Evolutionary conservation across 257 asterid genomes (phyloP).

Genomic region (Ophiorrhiza pumila): DNA sequence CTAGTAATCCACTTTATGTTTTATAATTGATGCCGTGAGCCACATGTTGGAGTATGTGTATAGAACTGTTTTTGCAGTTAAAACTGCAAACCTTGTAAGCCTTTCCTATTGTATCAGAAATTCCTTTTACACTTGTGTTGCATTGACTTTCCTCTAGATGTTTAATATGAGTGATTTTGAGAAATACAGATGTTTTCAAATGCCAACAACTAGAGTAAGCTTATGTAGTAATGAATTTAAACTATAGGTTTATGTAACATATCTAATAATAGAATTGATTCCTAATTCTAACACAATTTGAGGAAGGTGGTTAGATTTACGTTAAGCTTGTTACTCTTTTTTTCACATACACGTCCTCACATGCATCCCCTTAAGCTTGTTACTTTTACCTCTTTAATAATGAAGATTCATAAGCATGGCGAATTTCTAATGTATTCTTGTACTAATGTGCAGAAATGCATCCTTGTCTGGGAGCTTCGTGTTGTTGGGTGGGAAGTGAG

Average conservation of each 20-base stretch:
- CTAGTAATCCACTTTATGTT: not conserved
- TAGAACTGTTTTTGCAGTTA: not conserved
- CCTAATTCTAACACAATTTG: not conserved
- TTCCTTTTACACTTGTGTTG: not conserved
- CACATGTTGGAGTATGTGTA: not conserved
- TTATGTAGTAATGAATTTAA: not conserved
- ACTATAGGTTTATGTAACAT: not conserved
- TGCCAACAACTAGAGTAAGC: not conserved
- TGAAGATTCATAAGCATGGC: not conserved
- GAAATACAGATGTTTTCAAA: not conserved
- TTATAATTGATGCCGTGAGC: not conserved
- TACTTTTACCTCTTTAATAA: not conserved
- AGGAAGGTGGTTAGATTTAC: not conserved
- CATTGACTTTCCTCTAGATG: not conserved
- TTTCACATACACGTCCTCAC: no score
- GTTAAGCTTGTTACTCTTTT: not conserved
- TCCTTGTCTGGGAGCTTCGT: conserved; percentile 83
- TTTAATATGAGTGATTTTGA: not conserved
- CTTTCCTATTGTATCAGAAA: not conserved
- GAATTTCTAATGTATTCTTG: not conserved
- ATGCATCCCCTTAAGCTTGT: not conserved
- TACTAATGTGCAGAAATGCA: conserved; percentile 52
- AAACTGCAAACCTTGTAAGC: not conserved
- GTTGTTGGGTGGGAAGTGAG: conserved; percentile 95
- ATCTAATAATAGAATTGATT: not conserved